Evolutionary conservation across 2,329 filamentous ascomycete genomes (phyloP).

Genomic region (Leptographium wingfieldii): DNA sequence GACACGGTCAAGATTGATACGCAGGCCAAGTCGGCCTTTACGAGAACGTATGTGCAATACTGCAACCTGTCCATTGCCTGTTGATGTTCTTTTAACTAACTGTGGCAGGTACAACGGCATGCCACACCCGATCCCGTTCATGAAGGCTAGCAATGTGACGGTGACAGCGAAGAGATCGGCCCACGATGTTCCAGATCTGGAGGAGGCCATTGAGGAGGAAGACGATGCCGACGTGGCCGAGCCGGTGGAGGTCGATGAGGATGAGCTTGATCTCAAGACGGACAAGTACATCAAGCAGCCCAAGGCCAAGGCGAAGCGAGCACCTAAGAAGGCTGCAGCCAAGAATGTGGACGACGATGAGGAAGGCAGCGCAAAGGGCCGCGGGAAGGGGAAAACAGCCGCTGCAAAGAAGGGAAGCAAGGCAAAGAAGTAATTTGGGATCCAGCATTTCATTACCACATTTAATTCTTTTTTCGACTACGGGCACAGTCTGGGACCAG

Average conservation of each 20-base stretch:
- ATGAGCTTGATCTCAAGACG: slow-evolving; percentile 74
- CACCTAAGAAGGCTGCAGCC: slow-evolving; percentile 29
- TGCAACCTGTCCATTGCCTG: background rate
- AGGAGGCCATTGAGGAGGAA: slow-evolving; percentile 90
- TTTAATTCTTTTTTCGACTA: background rate
- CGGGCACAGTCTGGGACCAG: background rate
- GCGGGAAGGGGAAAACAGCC: background rate
- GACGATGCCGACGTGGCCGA: slow-evolving; percentile 63
- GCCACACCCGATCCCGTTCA: slow-evolving; percentile 85
- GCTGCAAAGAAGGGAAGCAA: slow-evolving; percentile 25
- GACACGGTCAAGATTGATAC: slow-evolving; percentile 65
- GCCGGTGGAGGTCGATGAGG: slow-evolving; percentile 51
- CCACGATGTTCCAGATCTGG: slow-evolving; percentile 78
- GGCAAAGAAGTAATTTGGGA: background rate
- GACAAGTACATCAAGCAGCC: slow-evolving; percentile 94
- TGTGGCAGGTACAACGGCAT: slow-evolving; percentile 62
- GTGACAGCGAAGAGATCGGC: slow-evolving; percentile 57
- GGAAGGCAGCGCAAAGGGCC: slow-evolving; percentile 40
- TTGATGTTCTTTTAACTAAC: slow-evolving; percentile 1
- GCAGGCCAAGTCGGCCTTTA: slow-evolving; percentile 82
- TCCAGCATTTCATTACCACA: background rate
- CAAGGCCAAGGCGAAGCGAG: slow-evolving; percentile 48
- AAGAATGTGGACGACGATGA: slow-evolving; percentile 35
- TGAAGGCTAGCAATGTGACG: slow-evolving; percentile 69
- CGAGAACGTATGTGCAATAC: slow-evolving; percentile 47